These are phyloP conservation scores for Chionographis japonica DNA, from an alignment of 106 monocot species.

Conservation along the genomic window DNA sequence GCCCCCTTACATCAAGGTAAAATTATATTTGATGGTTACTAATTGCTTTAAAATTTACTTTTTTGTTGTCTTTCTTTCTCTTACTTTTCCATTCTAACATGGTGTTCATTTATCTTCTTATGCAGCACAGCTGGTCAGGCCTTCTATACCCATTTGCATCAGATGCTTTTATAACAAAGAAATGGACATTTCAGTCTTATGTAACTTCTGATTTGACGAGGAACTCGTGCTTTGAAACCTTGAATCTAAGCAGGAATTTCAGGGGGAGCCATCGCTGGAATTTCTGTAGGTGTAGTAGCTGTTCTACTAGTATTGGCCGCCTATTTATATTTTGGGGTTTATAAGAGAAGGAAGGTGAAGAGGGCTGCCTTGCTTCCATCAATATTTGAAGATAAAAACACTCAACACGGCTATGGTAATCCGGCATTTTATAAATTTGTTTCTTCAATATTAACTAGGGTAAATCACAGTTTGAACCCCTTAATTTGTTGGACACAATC, in stretches of 20 bases:
- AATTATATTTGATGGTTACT: neutral
- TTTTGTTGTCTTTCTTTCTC: neutral
- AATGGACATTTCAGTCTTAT: neutral
- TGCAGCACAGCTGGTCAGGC: neutral
- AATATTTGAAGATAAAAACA: neutral
- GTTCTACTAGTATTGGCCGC: slow-evolving; percentile 10
- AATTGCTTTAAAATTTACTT: neutral
- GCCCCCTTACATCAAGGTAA: slow-evolving; percentile 5
- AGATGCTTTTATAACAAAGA: neutral
- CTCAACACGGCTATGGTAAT: slow-evolving; percentile 14
- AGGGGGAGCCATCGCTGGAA: slow-evolving; percentile 42
- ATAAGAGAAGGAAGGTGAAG: slow-evolving; percentile 27
- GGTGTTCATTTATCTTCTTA: neutral
- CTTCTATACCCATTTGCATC: neutral
- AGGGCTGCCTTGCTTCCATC: slow-evolving; percentile 14
- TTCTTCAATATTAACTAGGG: too few relatives aligned
- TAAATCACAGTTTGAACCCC: too few relatives aligned
- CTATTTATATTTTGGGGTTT: slow-evolving; percentile 16
- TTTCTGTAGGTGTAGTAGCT: slow-evolving; percentile 23
- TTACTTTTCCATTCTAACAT: neutral
- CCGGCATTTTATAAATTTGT: too few relatives aligned
- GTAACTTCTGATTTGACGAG: neutral
- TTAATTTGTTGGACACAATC: too few relatives aligned
- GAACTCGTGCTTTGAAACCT: neutral
- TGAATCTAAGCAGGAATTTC: slow-evolving; percentile 30